phyloP scores from a whole-genome alignment of 2,329 filamentous ascomycete species.

The Drechslerella coelobrocha region DNA sequence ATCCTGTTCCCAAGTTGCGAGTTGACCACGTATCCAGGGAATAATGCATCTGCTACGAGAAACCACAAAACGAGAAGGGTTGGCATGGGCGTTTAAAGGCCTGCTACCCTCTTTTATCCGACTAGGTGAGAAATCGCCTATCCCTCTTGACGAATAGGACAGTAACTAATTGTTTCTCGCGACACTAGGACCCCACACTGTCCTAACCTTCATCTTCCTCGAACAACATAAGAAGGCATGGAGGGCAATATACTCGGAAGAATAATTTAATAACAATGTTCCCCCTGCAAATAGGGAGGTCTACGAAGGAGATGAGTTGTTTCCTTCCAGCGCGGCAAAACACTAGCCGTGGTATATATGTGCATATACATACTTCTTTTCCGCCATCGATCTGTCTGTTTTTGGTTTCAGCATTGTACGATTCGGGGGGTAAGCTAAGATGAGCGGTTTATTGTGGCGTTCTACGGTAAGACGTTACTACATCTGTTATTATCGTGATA shows the following conservation, averaged over 20 bases:
- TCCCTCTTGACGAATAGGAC: too few relatives aligned
- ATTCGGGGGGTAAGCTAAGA: not conserved
- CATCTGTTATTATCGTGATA: not conserved
- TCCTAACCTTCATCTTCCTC: constrained; percentile 84
- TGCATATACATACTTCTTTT: constrained; percentile 25
- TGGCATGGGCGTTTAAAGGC: constrained; percentile 85
- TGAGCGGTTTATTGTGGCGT: too few relatives aligned
- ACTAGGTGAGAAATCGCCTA: constrained; percentile 57
- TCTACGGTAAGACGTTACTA: not conserved
- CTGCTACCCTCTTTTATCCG: constrained; percentile 77
- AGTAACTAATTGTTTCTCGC: too few relatives aligned
- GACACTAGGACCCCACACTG: constrained; percentile 71
- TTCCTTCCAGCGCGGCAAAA: not conserved
- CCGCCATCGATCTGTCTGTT: constrained; percentile 10
- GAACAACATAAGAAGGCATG: constrained; percentile 83
- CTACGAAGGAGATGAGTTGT: too few relatives aligned
- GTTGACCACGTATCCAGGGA: constrained; percentile 58
- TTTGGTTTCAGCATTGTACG: not conserved
- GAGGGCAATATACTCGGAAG: constrained; percentile 35
- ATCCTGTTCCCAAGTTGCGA: not conserved
- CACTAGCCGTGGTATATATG: not conserved
- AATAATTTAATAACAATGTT: constrained; percentile 23
- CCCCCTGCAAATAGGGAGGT: too few relatives aligned
- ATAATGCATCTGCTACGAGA: constrained; percentile 69
- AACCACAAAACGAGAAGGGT: constrained; percentile 73